These are phyloP conservation scores for Hypoxylon intermedium DNA, from an alignment of 495 filamentous ascomycete genomes.

Conservation along the genomic window DNA sequence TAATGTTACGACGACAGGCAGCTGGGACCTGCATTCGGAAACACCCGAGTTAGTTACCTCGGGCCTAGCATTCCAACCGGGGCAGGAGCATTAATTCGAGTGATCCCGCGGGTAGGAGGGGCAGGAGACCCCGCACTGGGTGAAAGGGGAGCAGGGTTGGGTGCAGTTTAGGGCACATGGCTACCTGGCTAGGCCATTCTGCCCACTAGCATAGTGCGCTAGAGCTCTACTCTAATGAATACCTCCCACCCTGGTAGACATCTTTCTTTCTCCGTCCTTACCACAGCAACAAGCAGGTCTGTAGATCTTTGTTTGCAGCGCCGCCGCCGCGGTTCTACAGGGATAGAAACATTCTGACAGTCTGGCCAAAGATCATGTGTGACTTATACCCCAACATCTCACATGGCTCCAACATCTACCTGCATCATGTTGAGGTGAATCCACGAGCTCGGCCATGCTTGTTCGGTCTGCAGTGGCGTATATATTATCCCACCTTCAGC, in stretches of 20 bases:
- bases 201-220: not conserved
- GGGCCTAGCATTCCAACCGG: constrained; percentile 23
- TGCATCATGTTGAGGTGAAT: constrained; percentile 13
- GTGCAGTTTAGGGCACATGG: too few species aligned
- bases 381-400: constrained; percentile 24
- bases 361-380: constrained; percentile 4
- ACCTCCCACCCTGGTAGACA: too few species aligned
- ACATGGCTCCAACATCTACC: not conserved
- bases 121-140: constrained; percentile 27
- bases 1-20: constrained; percentile 21
- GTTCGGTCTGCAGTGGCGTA: constrained; percentile 13
- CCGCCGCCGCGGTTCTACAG: constrained; percentile 15
- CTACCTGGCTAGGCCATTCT: constrained; percentile 6
- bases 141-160: constrained; percentile 3
- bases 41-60: constrained; percentile 14
- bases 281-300: constrained; percentile 11
- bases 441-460: constrained; percentile 16
- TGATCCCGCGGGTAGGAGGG: constrained; percentile 25
- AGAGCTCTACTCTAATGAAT: too few species aligned
- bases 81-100: constrained; percentile 5
- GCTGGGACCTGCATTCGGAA: constrained; percentile 29
- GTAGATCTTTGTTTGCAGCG: constrained; percentile 19
- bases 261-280: constrained; percentile 2
- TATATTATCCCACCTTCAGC: constrained; percentile 33
- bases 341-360: too few species aligned